Percentiles rank a stretch among this genome's conserved stretches.
Conservation (phyloP, 2,329 filamentous ascomycete genomes). For the Pyrenochaeta sp. region DNA sequence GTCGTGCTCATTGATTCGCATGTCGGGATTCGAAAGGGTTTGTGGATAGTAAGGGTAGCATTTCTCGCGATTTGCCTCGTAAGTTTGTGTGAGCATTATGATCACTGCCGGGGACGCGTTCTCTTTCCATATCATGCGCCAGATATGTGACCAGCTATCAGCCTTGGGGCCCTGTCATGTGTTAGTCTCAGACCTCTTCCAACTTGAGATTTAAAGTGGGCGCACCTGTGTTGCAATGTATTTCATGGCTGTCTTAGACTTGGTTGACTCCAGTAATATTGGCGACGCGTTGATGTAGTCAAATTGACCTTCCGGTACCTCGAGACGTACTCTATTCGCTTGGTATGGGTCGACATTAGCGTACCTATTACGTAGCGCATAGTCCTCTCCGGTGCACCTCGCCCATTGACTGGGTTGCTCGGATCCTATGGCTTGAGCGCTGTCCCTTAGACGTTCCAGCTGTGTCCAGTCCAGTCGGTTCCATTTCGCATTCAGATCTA, state of each 20-base stretch:
- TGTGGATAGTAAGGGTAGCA: conserved; percentile 88
- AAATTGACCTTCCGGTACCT: conserved; percentile 72
- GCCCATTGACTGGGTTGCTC: conserved; percentile 64
- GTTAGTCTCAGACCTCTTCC: neutral
- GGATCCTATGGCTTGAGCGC: conserved; percentile 43
- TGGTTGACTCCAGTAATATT: conserved; percentile 53
- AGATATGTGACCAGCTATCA: conserved; percentile 80
- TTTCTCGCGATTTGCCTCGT: conserved; percentile 80
- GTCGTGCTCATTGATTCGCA: conserved; percentile 68
- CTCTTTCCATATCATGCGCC: conserved; percentile 94
- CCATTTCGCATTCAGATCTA: conserved; percentile 69
- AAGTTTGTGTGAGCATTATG: conserved; percentile 92
- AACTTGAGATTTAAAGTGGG: neutral
- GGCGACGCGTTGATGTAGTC: conserved; percentile 64
- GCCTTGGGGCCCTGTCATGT: conserved; percentile 76
- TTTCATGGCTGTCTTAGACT: conserved; percentile 54
- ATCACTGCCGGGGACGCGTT: conserved; percentile 76
- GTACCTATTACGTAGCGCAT: conserved; percentile 80
- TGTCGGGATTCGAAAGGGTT: conserved; percentile 46
- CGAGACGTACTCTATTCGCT: conserved; percentile 82
- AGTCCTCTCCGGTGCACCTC: conserved; percentile 64
- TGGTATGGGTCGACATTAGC: conserved; percentile 89
- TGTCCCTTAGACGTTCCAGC: conserved; percentile 61
- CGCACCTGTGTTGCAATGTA: conserved; percentile 88
- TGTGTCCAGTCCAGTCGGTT: conserved; percentile 69